These are phyloP conservation scores for Boletus rex-veris DNA, from an alignment of 768 basidiomycete species.

Conservation along the genomic window DNA sequence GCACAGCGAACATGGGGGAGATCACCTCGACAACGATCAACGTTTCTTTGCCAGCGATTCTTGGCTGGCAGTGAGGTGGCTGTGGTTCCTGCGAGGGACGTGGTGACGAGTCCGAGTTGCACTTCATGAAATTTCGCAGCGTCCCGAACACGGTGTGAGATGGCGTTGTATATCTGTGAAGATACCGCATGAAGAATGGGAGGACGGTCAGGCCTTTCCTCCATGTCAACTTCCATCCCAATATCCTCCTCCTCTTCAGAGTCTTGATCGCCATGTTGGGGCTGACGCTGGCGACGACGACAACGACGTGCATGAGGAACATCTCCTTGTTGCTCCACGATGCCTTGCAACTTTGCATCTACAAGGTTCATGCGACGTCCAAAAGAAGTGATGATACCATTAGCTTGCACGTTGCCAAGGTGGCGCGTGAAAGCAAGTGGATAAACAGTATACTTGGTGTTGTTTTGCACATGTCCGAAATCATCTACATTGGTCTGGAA, in stretches of 20 bases:
- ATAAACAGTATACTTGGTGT: neutral
- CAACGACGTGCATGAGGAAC: too few species aligned
- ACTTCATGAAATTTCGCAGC: neutral
- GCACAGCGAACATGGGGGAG: neutral
- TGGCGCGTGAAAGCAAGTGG: neutral
- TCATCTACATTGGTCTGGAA: neutral
- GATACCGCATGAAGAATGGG: neutral
- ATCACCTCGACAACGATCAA: neutral
- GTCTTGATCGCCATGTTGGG: too few species aligned
- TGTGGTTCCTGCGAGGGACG: neutral
- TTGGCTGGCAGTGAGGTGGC: neutral
- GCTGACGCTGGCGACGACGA: too few species aligned
- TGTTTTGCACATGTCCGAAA: neutral
- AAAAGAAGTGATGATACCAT: neutral
- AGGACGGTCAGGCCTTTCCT: neutral
- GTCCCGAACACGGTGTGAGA: neutral
- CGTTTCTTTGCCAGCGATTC: neutral
- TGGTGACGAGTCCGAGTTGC: neutral
- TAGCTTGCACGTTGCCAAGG: neutral
- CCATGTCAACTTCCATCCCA: too few species aligned
- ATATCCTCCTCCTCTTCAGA: too few species aligned
- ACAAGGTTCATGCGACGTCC: neutral
- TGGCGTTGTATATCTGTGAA: neutral
- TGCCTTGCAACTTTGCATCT: neutral
- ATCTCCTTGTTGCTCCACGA: too few species aligned